Conservation (phyloP, 73 alveolate species). For the Paramecium octaurelia region DNA sequence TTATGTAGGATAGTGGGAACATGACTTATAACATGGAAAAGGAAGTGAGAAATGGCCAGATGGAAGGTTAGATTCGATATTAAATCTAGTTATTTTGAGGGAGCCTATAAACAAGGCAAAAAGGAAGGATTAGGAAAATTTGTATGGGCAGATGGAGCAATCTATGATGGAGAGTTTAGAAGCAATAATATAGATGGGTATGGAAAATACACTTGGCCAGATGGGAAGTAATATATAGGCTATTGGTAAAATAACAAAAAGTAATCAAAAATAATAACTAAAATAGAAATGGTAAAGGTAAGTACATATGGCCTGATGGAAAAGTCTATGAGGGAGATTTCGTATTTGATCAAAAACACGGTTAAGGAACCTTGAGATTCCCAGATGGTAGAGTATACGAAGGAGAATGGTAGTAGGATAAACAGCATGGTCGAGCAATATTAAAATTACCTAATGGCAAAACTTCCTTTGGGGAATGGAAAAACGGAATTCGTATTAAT, state of each 20-base stretch:
- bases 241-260: slow-evolving; percentile 64
- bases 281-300: slow-evolving; percentile 72
- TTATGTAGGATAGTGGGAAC: slow-evolving; percentile 70
- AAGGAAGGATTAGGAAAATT: slow-evolving; percentile 81
- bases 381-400: slow-evolving; percentile 77
- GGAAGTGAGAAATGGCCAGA: slow-evolving; percentile 76
- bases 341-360: slow-evolving; percentile 66
- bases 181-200: slow-evolving; percentile 61
- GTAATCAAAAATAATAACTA: slow-evolving; percentile 32
- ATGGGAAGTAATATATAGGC: slow-evolving; percentile 63
- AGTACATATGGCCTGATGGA: slow-evolving; percentile 71
- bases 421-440: slow-evolving; percentile 72
- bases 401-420: slow-evolving; percentile 75
- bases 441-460: slow-evolving; percentile 53
- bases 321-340: slow-evolving; percentile 74
- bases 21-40: slow-evolving; percentile 63
- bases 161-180: slow-evolving; percentile 80
- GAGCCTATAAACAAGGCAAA: slow-evolving; percentile 76
- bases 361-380: slow-evolving; percentile 71
- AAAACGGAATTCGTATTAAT: slow-evolving; percentile 55
- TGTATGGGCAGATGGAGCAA: slow-evolving; percentile 81
- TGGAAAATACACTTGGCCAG: slow-evolving; percentile 65
- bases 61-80: slow-evolving; percentile 48
- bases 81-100: slow-evolving; percentile 49
- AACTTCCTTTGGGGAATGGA: slow-evolving; percentile 55